These are phyloP conservation scores for Suillus ampliporus DNA, from an alignment of 768 basidiomycete genomes.

Conservation along the genomic window DNA sequence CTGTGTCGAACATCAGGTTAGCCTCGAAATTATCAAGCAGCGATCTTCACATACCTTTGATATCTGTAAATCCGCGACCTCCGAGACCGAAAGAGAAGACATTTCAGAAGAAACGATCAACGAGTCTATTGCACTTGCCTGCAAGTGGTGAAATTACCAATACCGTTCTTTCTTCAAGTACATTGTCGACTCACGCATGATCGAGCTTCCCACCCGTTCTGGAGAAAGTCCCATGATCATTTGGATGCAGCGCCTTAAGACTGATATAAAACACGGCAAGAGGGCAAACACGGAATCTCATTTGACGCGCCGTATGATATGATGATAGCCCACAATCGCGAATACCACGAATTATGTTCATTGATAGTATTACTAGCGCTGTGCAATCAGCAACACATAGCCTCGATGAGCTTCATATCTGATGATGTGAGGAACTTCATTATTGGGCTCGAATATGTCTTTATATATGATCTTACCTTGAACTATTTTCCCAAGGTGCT, in stretches of 20 bases:
- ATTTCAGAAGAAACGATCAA: neutral
- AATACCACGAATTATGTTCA: neutral
- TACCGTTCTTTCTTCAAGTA: neutral
- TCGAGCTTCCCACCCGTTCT: neutral
- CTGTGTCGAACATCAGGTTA: slow-evolving; percentile 7
- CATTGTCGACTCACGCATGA: neutral
- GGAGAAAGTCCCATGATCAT: neutral
- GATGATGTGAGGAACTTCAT: neutral
- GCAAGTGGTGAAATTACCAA: neutral
- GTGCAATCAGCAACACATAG: neutral
- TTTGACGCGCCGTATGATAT: neutral
- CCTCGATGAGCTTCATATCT: neutral
- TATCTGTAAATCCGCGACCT: slow-evolving; percentile 20
- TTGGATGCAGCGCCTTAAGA: neutral
- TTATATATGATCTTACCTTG: neutral
- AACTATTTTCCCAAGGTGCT: neutral
- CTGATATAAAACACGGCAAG: neutral
- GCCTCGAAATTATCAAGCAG: neutral
- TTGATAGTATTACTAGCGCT: neutral
- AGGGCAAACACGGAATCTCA: neutral
- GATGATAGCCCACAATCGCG: neutral
- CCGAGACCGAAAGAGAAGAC: slow-evolving; percentile 5
- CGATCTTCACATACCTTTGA: slow-evolving; percentile 12
- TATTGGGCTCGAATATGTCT: neutral
- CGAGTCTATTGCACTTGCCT: neutral